Percentiles rank a stretch among this genome's conserved stretches.
phyloP scores from a whole-genome alignment of 331 rosid genomes.

The Malus hybrid region DNA sequence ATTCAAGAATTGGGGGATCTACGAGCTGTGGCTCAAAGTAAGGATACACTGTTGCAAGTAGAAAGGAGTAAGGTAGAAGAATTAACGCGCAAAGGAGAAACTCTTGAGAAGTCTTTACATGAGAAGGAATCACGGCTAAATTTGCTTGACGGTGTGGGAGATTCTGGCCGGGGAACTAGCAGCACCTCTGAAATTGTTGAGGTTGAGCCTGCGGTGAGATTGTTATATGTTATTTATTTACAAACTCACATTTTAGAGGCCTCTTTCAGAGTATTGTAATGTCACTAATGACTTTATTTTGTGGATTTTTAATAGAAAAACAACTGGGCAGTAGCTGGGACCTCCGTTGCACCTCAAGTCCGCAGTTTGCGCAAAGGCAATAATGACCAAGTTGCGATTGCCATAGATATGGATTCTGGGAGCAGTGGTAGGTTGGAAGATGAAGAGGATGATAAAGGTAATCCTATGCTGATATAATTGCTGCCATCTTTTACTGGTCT shows the following conservation, averaged over 20 bases:
- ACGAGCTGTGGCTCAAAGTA: constrained; percentile 46
- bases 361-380: constrained; percentile 95
- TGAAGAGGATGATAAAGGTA: constrained; percentile 97
- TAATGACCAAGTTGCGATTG: constrained; percentile 83
- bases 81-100: constrained; percentile 47
- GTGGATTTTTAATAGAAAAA: constrained; percentile 42
- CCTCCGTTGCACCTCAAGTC: constrained; percentile 75
- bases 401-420: constrained; percentile 76
- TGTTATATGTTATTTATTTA: constrained; percentile 1
- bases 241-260: neutral
- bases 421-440: constrained; percentile 66
- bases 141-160: constrained; percentile 75
- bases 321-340: constrained; percentile 55
- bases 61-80: constrained; percentile 74
- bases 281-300: constrained; percentile 8
- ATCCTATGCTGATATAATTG: constrained; percentile 7
- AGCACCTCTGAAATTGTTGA: constrained; percentile 67
- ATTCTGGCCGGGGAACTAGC: constrained; percentile 39
- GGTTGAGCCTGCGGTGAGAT: constrained; percentile 83
- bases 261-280: neutral
- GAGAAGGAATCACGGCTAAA: constrained; percentile 66
- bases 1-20: constrained; percentile 61
- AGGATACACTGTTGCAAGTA: constrained; percentile 60
- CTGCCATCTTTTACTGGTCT: neutral
- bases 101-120: constrained; percentile 56